Conservation (phyloP, 176 grass and related monocot genomes). For the Guadua angustifolia region DNA sequence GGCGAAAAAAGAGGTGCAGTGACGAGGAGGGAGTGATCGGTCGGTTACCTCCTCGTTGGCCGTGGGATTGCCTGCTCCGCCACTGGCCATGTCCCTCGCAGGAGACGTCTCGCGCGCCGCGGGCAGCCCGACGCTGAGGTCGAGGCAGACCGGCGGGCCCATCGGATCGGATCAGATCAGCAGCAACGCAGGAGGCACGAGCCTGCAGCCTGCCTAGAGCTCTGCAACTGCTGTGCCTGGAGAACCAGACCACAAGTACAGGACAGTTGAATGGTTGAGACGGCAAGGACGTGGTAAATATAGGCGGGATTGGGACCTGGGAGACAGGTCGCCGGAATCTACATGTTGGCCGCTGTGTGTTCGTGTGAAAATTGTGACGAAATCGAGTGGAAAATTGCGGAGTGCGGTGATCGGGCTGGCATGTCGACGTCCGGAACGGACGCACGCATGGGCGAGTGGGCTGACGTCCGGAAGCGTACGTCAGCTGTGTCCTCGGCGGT, state of each 20-base stretch:
- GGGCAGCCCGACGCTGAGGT: constrained; percentile 62
- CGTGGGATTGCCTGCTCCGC: background rate
- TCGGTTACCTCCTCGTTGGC: constrained; percentile 45
- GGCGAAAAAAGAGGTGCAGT: background rate
- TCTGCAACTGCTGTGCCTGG: background rate
- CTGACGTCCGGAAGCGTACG: background rate
- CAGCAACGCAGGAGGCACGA: background rate
- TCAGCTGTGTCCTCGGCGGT: background rate
- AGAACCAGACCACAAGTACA: background rate
- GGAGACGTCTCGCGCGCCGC: background rate
- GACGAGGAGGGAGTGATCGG: background rate
- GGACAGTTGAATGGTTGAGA: background rate
- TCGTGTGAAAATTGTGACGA: background rate
- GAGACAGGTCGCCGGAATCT: background rate
- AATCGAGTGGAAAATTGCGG: constrained; percentile 23
- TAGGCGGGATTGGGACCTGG: background rate
- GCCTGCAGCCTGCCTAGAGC: background rate
- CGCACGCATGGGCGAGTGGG: no score
- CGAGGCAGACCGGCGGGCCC: constrained; percentile 65
- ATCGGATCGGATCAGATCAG: constrained; percentile 48
- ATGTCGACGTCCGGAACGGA: no score
- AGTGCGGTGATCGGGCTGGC: background rate
- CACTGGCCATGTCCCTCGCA: background rate
- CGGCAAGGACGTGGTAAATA: background rate
- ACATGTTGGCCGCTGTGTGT: background rate